Conservation (phyloP, 257 asterid genomes). For the Solanum dulcamara region DNA sequence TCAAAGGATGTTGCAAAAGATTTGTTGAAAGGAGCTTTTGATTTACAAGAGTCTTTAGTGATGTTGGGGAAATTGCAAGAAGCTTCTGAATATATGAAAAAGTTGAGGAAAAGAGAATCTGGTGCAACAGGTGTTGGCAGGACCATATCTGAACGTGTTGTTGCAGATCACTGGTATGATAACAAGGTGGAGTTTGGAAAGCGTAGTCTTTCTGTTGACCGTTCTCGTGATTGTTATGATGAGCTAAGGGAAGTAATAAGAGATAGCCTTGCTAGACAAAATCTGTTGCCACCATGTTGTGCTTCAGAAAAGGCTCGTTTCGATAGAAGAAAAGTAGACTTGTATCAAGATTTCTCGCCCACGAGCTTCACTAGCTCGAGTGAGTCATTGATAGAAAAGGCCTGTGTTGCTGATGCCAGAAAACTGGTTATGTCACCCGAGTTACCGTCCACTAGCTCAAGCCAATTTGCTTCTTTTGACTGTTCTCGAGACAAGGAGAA, state of each 20-base stretch:
- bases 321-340: background rate
- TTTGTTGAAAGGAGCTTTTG: slow-evolving; percentile 55
- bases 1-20: slow-evolving; percentile 39
- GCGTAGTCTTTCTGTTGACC: slow-evolving; percentile 28
- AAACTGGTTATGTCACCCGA: slow-evolving; percentile 18
- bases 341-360: background rate
- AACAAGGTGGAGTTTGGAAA: slow-evolving; percentile 16
- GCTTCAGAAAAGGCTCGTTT: slow-evolving; percentile 3
- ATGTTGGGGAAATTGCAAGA: slow-evolving; percentile 57
- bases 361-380: background rate
- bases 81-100: slow-evolving; percentile 32
- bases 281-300: slow-evolving; percentile 31
- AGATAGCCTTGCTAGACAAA: slow-evolving; percentile 56
- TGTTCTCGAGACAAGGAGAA: slow-evolving; percentile 25
- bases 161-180: slow-evolving; percentile 9
- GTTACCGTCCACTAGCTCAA: slow-evolving; percentile 39
- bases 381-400: slow-evolving; percentile 1
- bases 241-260: slow-evolving; percentile 63
- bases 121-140: slow-evolving; percentile 7
- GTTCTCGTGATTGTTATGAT: slow-evolving; percentile 49
- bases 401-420: background rate
- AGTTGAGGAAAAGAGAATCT: slow-evolving; percentile 14
- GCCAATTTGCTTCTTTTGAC: slow-evolving; percentile 27
- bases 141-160: slow-evolving; percentile 15
- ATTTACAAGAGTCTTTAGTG: slow-evolving; percentile 47